These are phyloP conservation scores for Chlamydomonas sp. DNA, from an alignment of 139 green algal genomes.

Conservation along the genomic window DNA sequence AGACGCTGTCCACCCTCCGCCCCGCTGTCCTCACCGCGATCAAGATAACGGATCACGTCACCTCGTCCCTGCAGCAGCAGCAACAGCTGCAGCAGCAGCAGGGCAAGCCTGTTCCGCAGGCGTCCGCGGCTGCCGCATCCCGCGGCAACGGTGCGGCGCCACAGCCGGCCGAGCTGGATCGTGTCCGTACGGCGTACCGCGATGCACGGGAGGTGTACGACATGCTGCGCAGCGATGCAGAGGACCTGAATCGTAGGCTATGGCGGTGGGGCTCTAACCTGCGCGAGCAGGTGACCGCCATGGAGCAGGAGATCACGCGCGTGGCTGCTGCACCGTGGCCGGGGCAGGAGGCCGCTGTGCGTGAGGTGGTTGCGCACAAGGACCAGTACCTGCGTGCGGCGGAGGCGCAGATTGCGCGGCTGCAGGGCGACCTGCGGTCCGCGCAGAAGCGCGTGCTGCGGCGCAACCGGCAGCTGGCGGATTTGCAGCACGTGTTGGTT, in stretches of 20 bases:
- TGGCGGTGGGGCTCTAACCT: constrained; percentile 17
- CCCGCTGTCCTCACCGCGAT: constrained; percentile 1
- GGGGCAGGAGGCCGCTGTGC: not conserved
- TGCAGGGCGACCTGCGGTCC: not conserved
- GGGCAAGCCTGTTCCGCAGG: too few relatives aligned
- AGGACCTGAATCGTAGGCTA: constrained; percentile 13
- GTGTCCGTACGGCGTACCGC: constrained; percentile 2
- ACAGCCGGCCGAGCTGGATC: not conserved
- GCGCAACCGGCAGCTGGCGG: constrained; percentile 8
- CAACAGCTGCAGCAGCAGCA: not conserved
- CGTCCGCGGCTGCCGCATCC: too few relatives aligned
- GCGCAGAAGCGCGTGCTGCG: constrained; percentile 7
- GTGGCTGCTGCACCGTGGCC: not conserved
- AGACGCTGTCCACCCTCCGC: constrained; percentile 2
- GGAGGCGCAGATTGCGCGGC: not conserved
- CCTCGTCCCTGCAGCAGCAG: not conserved
- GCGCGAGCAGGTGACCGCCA: not conserved
- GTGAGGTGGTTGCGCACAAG: not conserved
- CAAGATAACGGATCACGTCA: constrained; percentile 7
- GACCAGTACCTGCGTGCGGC: not conserved
- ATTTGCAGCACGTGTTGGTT: constrained; percentile 27
- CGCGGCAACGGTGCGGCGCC: too few relatives aligned
- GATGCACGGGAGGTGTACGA: constrained; percentile 15
- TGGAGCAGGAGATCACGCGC: not conserved
- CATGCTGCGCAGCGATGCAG: constrained; percentile 13